Base-by-base conservation (phyloP, 2,329 filamentous ascomycete species). In the Phaeosphaeria sp. region DNA sequence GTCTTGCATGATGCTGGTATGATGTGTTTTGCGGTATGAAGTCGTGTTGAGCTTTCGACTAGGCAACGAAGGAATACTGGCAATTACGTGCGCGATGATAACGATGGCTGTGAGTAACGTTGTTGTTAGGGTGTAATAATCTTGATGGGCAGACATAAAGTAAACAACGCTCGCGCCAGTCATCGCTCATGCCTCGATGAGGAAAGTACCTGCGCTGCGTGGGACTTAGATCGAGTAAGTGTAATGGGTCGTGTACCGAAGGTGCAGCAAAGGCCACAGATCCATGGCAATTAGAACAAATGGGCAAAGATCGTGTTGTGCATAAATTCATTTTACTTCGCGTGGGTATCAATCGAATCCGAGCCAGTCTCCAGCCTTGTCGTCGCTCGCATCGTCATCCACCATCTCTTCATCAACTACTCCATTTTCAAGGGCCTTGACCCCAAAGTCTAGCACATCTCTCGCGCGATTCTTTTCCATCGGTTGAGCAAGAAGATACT, bases 401-500 rank as follows among this genome's bases (percentile, higher is more conserved):
- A 65, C 66, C 57, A 72, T 73, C 51, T 74, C 74, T 45, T 77
- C 75, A n/a, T 69, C 71, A 33, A 78, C 76, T 36, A 70, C 62
- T 33, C 72, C 74, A 25, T 74, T 66, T 64, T 59, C 71, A 61
- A 53, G 71, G 61, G 65, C 66, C 44, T 70, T 69, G 57, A 67
- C 69, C 9, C 67, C 74, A 44, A 77, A 77, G 43, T 74, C 73
- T 25, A 77, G 51, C 33, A 53, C 43, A 45, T 65, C 55, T 8
- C 60, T 55, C 42, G 66, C 67, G 21, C 69, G 70, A 48, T 65
- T 66, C 56, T 68, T 63, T 51, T 68, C 69, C n/a, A 63, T 59
- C 6, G 84, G 83, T 72, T 85, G 84, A 18, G 80, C 81, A 2
- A 90, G 79, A 30, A 97, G 80, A 72, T 96, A 97, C 71, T 96